These are phyloP conservation scores for Peronospora farinosa DNA, from an alignment of 352 stramenopile genomes.

Conservation along the genomic window DNA sequence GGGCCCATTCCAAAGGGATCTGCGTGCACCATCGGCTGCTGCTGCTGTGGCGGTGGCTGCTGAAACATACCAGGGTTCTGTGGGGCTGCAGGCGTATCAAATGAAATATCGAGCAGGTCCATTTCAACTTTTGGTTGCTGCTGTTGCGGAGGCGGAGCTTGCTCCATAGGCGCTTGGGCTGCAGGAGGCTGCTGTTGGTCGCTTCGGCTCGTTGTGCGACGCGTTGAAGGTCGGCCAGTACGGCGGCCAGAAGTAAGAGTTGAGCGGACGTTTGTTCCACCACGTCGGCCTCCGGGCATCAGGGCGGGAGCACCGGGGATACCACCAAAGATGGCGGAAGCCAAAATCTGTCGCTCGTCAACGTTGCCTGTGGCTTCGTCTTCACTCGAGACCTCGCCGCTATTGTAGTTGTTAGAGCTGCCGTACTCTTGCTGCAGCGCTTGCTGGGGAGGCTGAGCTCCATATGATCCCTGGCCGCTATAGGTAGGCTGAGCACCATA, in stretches of 20 bases:
- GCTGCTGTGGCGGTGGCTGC: slow-evolving; percentile 25
- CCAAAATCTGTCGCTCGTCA: slow-evolving; percentile 83
- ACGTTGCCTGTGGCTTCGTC: slow-evolving; percentile 33
- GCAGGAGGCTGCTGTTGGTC: slow-evolving; percentile 39
- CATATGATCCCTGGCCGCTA: slow-evolving; percentile 30
- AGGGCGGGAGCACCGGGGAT: slow-evolving; percentile 73
- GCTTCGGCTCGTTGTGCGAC: slow-evolving; percentile 32
- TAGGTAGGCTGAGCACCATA: slow-evolving; percentile 41
- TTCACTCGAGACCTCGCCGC: slow-evolving; percentile 41
- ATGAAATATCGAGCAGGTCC: slow-evolving; percentile 81
- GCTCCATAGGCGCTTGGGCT: slow-evolving; percentile 29
- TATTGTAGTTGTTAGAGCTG: slow-evolving; percentile 36
- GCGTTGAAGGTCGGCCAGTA: slow-evolving; percentile 18
- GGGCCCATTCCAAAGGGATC: slow-evolving; percentile 67
- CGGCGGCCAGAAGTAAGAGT: slow-evolving; percentile 29
- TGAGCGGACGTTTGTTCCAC: slow-evolving; percentile 21
- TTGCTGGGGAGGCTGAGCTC: slow-evolving; percentile 25
- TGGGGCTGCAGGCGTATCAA: slow-evolving; percentile 45
- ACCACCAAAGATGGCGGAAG: slow-evolving; percentile 94
- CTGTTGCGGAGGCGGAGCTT: slow-evolving; percentile 27
- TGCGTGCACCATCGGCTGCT: slow-evolving; percentile 30
- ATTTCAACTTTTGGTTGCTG: slow-evolving; percentile 51
- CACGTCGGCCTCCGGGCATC: slow-evolving; percentile 37
- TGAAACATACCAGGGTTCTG: slow-evolving; percentile 34
- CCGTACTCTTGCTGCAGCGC: slow-evolving; percentile 43